Conservation (phyloP, 257 asterid genomes). For the Galeopsis tetrahit region DNA sequence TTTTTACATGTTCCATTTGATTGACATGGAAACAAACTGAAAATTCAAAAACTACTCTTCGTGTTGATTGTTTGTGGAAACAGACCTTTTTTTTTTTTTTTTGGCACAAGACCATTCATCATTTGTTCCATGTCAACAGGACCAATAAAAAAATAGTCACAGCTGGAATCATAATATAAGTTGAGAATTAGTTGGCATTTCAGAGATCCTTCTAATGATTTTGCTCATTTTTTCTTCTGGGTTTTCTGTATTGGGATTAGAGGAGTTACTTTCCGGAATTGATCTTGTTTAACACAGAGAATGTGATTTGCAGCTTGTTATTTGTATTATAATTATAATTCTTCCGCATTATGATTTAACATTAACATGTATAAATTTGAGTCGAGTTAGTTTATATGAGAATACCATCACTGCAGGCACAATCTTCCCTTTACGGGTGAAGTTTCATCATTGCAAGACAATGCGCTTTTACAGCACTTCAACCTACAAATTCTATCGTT, state of each 20-base stretch:
- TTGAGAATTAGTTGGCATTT: too few relatives aligned
- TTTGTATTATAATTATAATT: slow-evolving; percentile 1
- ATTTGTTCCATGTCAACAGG: too few relatives aligned
- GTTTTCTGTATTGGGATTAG: neutral
- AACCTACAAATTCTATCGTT: slow-evolving; percentile 56
- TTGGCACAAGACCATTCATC: neutral
- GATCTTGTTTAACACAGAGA: slow-evolving; percentile 2
- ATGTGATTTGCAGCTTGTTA: neutral
- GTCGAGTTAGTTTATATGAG: neutral
- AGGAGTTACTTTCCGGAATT: neutral
- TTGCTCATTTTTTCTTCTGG: neutral
- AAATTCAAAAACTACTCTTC: too few relatives aligned
- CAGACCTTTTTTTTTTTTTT: too few relatives aligned
- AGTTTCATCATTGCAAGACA: slow-evolving; percentile 62
- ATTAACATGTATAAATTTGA: slow-evolving; percentile 8
- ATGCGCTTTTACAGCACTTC: slow-evolving; percentile 37
- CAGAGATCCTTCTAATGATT: too few relatives aligned
- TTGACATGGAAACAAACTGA: too few relatives aligned
- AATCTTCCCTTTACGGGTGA: slow-evolving; percentile 74
- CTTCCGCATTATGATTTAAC: slow-evolving; percentile 8
- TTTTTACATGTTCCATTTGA: too few relatives aligned
- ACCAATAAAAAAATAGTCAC: too few relatives aligned
- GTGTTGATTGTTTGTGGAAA: too few relatives aligned
- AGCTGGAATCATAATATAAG: too few relatives aligned
- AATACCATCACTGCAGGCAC: slow-evolving; percentile 47